Evolutionary conservation across 441 rosid genomes (phyloP), one percentile per base, ranked within the genome.

Genomic region (Hura crepitans): DNA sequence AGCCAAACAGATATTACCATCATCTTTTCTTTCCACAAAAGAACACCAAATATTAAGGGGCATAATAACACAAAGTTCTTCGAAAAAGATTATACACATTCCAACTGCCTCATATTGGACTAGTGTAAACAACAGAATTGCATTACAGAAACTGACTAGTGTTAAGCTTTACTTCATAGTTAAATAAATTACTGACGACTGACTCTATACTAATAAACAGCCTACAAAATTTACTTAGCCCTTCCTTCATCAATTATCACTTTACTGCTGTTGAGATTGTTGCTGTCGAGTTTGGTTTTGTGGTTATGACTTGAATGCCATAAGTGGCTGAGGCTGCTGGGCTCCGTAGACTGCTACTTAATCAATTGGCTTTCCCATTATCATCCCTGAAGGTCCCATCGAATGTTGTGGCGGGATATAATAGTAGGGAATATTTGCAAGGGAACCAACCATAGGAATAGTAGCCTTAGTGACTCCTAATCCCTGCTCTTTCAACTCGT

Each of bases 401-500:
- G 84, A 85, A 54, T 84, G 97, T 81, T 82, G 89, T 0, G 86
- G 78, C 0, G 85, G 90, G 13, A 82, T 78, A 63, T 83, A 86
- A 72, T 89, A 89, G 76, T 79, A 88, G 0, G 93, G 91, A 7
- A 86, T 71, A 37, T 86, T 89, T 2, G 83, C 76, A 4, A 92
- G 89, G 10, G 97, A 83, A 67, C 86, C 92, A 25, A 74, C 89
- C 11, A 80, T 71, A 7, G 96, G 91, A 50, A 88, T 79, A 39
- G 85, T 68, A 9, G 84, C 86, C 75, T 88, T 92, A 0, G 93
- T 86, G 33, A 88, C 84, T n/a, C 97, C 97, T 55, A 88, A 82
- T 14, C 88, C 97, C 74, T 92, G 96, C 81, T 88, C 96, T 80
- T 89, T 90, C 62, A 90, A 63, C 74, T 92, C 96, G 54, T 92